Percentiles rank a stretch among this genome's conserved stretches.
Conservation (phyloP, 768 basidiomycete genomes). For the Suillus tomentosus region DNA sequence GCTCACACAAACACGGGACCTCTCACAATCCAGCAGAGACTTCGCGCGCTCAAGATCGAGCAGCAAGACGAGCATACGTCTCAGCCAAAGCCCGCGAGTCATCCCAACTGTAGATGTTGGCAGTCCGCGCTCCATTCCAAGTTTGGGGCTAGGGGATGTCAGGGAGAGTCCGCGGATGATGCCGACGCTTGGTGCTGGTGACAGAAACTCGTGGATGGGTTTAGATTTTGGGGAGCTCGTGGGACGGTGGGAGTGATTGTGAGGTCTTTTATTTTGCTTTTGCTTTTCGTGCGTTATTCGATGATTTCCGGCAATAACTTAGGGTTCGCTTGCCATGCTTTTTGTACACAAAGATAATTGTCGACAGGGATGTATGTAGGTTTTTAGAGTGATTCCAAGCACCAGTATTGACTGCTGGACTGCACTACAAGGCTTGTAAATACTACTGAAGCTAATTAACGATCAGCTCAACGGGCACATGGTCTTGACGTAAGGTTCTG, state of each 20-base stretch:
- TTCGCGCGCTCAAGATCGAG: slow-evolving; percentile 43
- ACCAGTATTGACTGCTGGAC: neutral
- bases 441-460: neutral
- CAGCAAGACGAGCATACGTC: slow-evolving; percentile 41
- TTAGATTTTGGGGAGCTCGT: slow-evolving; percentile 3
- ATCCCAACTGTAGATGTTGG: slow-evolving; percentile 32
- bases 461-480: neutral
- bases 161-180: slow-evolving; percentile 5
- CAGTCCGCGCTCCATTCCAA: slow-evolving; percentile 14
- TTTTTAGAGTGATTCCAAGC: neutral
- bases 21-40: slow-evolving; percentile 24
- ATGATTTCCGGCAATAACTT: neutral
- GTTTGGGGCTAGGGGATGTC: neutral
- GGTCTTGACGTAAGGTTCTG: neutral
- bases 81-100: slow-evolving; percentile 35
- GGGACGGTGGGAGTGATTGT: neutral
- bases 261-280: neutral
- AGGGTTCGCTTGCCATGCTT: neutral
- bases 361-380: neutral
- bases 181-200: slow-evolving; percentile 8
- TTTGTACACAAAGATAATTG: neutral
- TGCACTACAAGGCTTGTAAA: neutral
- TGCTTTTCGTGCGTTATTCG: neutral
- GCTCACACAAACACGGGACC: slow-evolving; percentile 23
- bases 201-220: slow-evolving; percentile 4